Evolutionary conservation across 2,329 filamentous ascomycete species (phyloP), one percentile per base, ranked within the genome.

Genomic region (Fusarium chuoi): DNA sequence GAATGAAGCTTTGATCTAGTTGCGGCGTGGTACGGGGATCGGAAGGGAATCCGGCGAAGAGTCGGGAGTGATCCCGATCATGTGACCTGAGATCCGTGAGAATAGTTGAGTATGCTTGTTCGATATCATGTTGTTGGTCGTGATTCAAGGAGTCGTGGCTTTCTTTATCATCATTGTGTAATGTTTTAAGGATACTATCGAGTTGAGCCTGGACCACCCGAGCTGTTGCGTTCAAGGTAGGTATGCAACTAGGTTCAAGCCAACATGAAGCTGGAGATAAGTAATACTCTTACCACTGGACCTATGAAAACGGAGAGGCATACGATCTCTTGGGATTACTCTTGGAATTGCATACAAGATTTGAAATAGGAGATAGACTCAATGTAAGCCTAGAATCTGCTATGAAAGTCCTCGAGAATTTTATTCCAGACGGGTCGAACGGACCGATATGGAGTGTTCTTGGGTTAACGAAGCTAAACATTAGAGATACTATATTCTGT

Each of bases 31-130:
- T 46, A 44, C 42, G 17, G 48, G 48, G 69, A 22, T 28, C 67
- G 61, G 67, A 22, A 41, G 22, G 9, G 26, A 41, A 20, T 18
- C 52, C 52, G 52, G 15, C 18, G 15, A 3, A 7, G 7, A 18
- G 7, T 28, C 45, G 62, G 42, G 8, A 24, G 8, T 15, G 24
- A 30, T 51, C 30, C 69, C 68, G 69, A 68, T 71, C 68, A 71
- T 38, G 68, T 71, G 68, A 71, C 39, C 13, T 4, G 17, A 12
- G 17, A 44, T 18, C 1, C n/a, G 17, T 9, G 26, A 24, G 42
- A 9, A 36, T 7, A 42, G n/a, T 38, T 33, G 33, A 24, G 20
- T 30, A 22, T 62, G 18, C 26, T 36, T 45, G 11, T 45, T 36
- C 15, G 24, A 36, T 38, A 52, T 45, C 30, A 12, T 26, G 11